phyloP scores from a whole-genome alignment of 2,329 filamentous ascomycete genomes.

The Cryphonectria nitschkei region DNA sequence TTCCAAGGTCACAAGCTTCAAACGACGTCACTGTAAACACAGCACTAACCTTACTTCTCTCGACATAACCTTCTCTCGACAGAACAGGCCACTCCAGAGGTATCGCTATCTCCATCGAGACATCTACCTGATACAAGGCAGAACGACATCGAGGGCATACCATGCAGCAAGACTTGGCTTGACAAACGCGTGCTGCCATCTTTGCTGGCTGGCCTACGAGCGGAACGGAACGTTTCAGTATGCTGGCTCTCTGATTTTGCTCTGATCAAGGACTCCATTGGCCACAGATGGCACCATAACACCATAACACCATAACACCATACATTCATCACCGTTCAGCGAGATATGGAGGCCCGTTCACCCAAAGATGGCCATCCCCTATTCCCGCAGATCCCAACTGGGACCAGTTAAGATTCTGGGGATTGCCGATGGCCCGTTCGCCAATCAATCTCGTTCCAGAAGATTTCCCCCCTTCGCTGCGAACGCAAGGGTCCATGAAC shows the following conservation, averaged over 20 bases:
- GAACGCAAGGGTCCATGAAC: background rate
- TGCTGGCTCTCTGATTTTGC: background rate
- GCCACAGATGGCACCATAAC: background rate
- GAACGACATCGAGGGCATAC: background rate
- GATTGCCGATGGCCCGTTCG: constrained; percentile 19
- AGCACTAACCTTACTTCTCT: background rate
- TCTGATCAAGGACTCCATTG: background rate
- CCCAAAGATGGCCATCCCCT: constrained; percentile 22
- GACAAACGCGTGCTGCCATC: background rate
- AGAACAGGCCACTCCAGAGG: background rate
- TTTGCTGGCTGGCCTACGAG: background rate
- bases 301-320: background rate
- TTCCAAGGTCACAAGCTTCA: background rate
- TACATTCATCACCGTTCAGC: background rate
- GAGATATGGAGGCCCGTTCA: background rate
- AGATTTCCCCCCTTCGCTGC: background rate
- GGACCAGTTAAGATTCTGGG: constrained; percentile 17
- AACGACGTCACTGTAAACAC: background rate
- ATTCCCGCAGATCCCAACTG: constrained; percentile 29
- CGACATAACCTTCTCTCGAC: background rate
- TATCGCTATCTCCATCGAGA: background rate
- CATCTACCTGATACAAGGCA: background rate
- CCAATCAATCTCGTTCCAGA: constrained; percentile 28
- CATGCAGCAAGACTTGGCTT: background rate
- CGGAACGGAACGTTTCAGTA: constrained; percentile 8